Evolutionary conservation across 495 filamentous ascomycete genomes (phyloP).

Genomic region (Usnea hakonensis): DNA sequence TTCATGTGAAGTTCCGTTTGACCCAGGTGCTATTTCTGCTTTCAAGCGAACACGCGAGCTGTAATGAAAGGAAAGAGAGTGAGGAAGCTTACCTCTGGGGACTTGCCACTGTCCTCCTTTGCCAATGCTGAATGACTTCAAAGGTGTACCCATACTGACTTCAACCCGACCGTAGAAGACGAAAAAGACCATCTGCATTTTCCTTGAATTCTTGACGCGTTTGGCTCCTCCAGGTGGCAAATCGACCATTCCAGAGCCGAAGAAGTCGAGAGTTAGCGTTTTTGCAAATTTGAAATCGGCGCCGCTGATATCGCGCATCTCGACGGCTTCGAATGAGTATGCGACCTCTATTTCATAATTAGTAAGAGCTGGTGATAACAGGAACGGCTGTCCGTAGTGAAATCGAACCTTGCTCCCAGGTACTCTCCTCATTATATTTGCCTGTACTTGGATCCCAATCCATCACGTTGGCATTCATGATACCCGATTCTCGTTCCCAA

Average conservation of each 20-base stretch:
- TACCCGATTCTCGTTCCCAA: constrained; percentile 55
- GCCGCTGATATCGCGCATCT: constrained; percentile 64
- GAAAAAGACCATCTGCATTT: constrained; percentile 95
- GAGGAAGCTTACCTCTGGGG: constrained; percentile 66
- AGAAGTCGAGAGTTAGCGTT: constrained; percentile 71
- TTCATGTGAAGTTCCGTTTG: background rate
- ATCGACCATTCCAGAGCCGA: constrained; percentile 83
- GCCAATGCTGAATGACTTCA: constrained; percentile 73
- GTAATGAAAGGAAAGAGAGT: constrained; percentile 14
- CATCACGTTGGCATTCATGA: constrained; percentile 50
- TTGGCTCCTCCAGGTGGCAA: constrained; percentile 75
- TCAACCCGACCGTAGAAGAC: constrained; percentile 68
- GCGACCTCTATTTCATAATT: constrained; percentile 51
- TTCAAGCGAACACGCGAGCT: constrained; percentile 2
- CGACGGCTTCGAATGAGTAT: constrained; percentile 64
- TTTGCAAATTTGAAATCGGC: constrained; percentile 80
- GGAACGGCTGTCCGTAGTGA: background rate
- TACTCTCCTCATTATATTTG: constrained; percentile 49
- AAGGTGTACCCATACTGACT: constrained; percentile 61
- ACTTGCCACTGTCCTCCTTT: constrained; percentile 89
- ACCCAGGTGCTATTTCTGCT: background rate
- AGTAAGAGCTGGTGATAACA: constrained; percentile 13
- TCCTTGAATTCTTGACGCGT: constrained; percentile 78
- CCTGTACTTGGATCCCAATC: constrained; percentile 48
- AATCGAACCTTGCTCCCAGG: constrained; percentile 45